Conservation (phyloP, 1,284 basidiomycete genomes). For the Pterulicium gracile region DNA sequence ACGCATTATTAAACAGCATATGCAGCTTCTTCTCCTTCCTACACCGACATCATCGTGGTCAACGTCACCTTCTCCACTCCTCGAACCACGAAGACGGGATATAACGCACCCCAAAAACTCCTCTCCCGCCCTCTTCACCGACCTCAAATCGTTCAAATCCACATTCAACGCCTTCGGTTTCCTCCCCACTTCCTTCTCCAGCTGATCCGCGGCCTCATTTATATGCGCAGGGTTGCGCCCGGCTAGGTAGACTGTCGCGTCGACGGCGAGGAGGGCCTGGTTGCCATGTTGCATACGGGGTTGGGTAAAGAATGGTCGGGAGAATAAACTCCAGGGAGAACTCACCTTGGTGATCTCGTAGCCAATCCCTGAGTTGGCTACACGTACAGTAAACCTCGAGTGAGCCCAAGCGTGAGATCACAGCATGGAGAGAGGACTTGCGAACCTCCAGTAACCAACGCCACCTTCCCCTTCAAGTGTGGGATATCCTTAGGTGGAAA, state of each 20-base stretch:
- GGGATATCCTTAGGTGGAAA: neutral
- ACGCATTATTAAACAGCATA: conserved; percentile 35
- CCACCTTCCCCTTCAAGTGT: neutral
- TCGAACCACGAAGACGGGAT: neutral
- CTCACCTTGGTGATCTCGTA: neutral
- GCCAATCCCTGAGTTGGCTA: neutral
- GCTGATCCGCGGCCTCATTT: neutral
- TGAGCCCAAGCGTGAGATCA: conserved; percentile 9
- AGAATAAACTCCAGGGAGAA: neutral
- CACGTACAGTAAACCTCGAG: no score
- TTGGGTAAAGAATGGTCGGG: neutral
- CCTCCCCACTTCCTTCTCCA: neutral
- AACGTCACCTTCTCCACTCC: neutral
- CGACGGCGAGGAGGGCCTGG: neutral
- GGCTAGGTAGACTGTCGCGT: conserved; percentile 2
- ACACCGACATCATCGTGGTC: conserved; percentile 7
- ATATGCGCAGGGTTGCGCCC: neutral
- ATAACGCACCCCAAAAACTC: neutral
- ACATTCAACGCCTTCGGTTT: neutral
- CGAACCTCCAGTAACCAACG: neutral
- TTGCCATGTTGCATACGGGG: neutral
- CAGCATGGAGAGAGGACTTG: neutral
- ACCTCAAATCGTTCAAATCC: neutral
- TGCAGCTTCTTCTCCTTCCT: conserved; percentile 29
- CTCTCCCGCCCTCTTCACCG: neutral